Percentiles rank a stretch among this genome's conserved stretches.
Conservation (phyloP, 306 rosid genomes). For the Dryas octopetala region DNA sequence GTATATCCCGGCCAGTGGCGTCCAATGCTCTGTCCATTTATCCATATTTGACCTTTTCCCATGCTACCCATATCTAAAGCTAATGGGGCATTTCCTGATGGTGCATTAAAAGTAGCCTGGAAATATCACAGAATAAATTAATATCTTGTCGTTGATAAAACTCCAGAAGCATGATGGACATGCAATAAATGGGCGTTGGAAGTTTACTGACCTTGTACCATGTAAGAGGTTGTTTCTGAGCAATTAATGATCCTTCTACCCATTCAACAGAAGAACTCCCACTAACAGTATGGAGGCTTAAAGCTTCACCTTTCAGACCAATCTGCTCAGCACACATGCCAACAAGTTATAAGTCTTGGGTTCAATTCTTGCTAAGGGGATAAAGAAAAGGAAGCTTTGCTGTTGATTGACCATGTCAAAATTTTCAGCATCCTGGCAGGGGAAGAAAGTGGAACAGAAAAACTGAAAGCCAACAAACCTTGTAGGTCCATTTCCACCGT, state of each 20-base stretch:
- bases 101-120: slow-evolving; percentile 71
- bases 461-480: slow-evolving; percentile 48
- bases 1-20: slow-evolving; percentile 86
- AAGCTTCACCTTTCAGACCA: slow-evolving; percentile 83
- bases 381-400: background rate
- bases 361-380: background rate
- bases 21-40: slow-evolving; percentile 87
- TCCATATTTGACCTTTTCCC: slow-evolving; percentile 96
- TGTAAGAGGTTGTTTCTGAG: slow-evolving; percentile 68
- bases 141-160: background rate
- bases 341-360: slow-evolving; percentile 13
- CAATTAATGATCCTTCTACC: slow-evolving; percentile 62
- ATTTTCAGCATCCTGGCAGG: background rate
- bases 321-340: slow-evolving; percentile 45
- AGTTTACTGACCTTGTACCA: slow-evolving; percentile 84
- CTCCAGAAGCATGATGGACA: slow-evolving; percentile 5
- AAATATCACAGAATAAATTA: slow-evolving; percentile 24
- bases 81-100: slow-evolving; percentile 67
- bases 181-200: slow-evolving; percentile 12
- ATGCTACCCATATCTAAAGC: slow-evolving; percentile 92
- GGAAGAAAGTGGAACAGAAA: slow-evolving; percentile 4
- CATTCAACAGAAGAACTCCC: slow-evolving; percentile 85
- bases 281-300: slow-evolving; percentile 62
- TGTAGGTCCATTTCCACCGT: slow-evolving; percentile 80
- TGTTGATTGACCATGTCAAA: background rate